Conservation (phyloP, 768 basidiomycete genomes). For the Tulasnella sp. region DNA sequence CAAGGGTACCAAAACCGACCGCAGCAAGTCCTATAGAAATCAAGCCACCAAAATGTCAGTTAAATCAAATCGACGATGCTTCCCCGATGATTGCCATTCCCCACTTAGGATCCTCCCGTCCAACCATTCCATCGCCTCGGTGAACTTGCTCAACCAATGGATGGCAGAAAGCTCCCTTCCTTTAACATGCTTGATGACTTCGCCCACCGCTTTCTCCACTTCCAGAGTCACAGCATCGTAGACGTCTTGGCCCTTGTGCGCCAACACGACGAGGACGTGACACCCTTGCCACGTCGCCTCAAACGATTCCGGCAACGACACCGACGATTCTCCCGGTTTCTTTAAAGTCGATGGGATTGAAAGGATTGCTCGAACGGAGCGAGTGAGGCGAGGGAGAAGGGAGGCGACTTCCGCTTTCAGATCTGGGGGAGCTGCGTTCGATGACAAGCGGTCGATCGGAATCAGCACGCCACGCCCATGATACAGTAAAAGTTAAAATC, state of each 20-base stretch:
- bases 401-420: neutral
- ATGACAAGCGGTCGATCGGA: neutral
- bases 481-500: neutral
- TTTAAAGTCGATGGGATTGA: neutral
- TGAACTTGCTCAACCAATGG: slow-evolving; percentile 50
- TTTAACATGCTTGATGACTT: slow-evolving; percentile 25
- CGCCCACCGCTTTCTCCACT: slow-evolving; percentile 38
- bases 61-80: neutral
- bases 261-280: slow-evolving; percentile 18
- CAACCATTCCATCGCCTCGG: slow-evolving; percentile 48
- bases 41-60: neutral
- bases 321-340: neutral
- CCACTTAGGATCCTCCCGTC: slow-evolving; percentile 48
- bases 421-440: neutral
- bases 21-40: slow-evolving; percentile 37
- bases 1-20: slow-evolving; percentile 56
- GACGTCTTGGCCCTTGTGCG: slow-evolving; percentile 43
- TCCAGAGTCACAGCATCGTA: slow-evolving; percentile 48
- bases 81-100: neutral
- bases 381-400: neutral
- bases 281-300: slow-evolving; percentile 20
- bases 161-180: slow-evolving; percentile 24
- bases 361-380: neutral
- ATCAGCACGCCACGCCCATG: neutral
- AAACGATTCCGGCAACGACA: neutral